phyloP scores from a whole-genome alignment of 2,329 filamentous ascomycete genomes.

The Sordariomycetes sp. region DNA sequence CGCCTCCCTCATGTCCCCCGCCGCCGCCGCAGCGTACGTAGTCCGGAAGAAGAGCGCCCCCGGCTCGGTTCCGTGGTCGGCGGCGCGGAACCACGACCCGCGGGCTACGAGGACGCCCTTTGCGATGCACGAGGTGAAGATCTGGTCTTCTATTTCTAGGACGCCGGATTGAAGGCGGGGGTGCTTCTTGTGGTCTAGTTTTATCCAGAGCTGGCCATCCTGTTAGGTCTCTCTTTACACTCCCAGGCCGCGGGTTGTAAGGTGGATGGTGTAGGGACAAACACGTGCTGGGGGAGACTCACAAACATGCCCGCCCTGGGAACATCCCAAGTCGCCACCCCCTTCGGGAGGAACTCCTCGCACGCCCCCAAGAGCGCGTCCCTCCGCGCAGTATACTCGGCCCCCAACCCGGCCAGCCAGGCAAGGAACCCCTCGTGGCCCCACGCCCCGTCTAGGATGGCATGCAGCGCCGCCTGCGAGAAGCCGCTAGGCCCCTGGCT shows the following conservation, averaged over 20 bases:
- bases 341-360: conserved; percentile 59
- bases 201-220: conserved; percentile 68
- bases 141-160: conserved; percentile 66
- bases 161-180: conserved; percentile 43
- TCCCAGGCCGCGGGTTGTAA: too few species aligned
- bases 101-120: conserved; percentile 69
- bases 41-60: conserved; percentile 70
- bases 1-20: conserved; percentile 56
- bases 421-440: conserved; percentile 79
- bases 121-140: conserved; percentile 66
- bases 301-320: conserved; percentile 93
- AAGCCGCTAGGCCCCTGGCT: conserved; percentile 80
- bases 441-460: conserved; percentile 88
- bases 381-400: conserved; percentile 69
- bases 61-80: conserved; percentile 18
- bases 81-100: conserved; percentile 84
- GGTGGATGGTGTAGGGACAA: background rate
- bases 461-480: conserved; percentile 72
- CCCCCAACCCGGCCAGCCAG: conserved; percentile 74
- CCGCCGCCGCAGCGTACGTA: conserved; percentile 73
- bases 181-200: conserved; percentile 53
- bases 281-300: conserved; percentile 24
- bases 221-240: too few species aligned
- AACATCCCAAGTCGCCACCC: conserved; percentile 66
- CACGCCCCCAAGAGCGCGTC: conserved; percentile 69